phyloP scores from a whole-genome alignment of 2,329 filamentous ascomycete genomes.

The Ophiocordyceps camponoti-saundersi region DNA sequence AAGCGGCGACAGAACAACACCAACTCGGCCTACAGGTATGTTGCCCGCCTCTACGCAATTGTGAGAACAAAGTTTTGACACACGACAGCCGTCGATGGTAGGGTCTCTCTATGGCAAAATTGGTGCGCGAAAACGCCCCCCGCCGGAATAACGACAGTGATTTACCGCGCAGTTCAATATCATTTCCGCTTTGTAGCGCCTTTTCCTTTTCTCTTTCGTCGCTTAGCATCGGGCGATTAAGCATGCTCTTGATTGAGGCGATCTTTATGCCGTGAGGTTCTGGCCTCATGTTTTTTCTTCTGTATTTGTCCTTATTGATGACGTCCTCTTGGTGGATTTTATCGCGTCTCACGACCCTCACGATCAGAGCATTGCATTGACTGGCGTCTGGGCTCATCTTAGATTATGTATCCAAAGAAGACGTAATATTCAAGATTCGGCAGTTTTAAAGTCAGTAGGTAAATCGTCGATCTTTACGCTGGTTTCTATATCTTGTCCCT shows the following conservation, averaged over 20 bases:
- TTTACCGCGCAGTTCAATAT: background rate
- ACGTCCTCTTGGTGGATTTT: background rate
- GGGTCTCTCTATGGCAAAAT: background rate
- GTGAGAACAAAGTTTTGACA: background rate
- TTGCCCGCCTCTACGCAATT: background rate
- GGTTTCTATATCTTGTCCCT: background rate
- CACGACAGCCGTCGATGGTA: conserved; percentile 18
- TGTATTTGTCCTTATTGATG: background rate
- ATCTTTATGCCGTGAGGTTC: background rate
- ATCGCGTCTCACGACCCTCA: conserved; percentile 9
- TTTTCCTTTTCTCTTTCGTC: background rate
- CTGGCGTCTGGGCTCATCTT: conserved; percentile 9
- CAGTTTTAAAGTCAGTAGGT: too few relatives aligned
- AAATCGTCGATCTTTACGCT: background rate
- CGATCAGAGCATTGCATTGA: conserved; percentile 11
- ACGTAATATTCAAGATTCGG: background rate
- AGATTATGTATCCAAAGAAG: conserved; percentile 6
- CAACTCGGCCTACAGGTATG: conserved; percentile 21
- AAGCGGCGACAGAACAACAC: conserved; percentile 16
- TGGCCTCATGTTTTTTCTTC: background rate
- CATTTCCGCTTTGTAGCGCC: too few relatives aligned
- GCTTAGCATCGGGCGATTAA: background rate
- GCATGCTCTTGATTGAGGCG: background rate
- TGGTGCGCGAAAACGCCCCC: too few relatives aligned
- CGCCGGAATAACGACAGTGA: too few relatives aligned